Conservation (phyloP, 108 stramenopile species). For the Nitzschia palea region DNA sequence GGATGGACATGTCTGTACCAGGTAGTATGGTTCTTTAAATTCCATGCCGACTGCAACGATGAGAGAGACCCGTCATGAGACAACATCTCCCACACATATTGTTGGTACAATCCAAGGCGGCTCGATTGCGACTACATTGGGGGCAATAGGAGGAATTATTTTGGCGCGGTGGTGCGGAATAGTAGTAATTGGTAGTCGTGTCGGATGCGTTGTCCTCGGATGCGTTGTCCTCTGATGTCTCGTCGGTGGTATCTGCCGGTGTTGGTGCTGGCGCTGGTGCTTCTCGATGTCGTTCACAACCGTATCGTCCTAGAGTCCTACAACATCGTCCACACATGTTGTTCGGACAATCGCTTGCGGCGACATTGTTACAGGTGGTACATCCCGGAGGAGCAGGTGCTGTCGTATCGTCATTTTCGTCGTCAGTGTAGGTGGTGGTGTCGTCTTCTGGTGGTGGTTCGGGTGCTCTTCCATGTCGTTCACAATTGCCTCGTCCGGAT, state of each 20-base stretch:
- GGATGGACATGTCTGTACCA: too few relatives aligned
- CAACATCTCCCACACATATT: constrained; percentile 41
- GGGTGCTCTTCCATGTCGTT: constrained; percentile 12
- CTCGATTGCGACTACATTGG: background rate
- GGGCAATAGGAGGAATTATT: background rate
- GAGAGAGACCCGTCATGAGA: constrained; percentile 19
- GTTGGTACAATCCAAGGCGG: constrained; percentile 40
- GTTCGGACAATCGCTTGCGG: constrained; percentile 34
- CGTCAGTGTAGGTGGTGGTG: background rate
- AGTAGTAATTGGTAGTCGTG: too few relatives aligned
- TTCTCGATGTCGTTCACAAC: constrained; percentile 24
- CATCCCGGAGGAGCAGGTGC: too few relatives aligned
- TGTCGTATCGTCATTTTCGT: background rate
- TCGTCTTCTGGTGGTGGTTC: background rate
- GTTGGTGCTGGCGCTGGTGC: too few relatives aligned
- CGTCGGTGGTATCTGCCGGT: too few relatives aligned
- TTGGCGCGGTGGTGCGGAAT: too few relatives aligned
- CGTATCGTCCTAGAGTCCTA: background rate
- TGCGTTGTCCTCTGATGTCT: too few relatives aligned
- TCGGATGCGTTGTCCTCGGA: too few relatives aligned
- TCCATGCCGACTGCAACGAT: constrained; percentile 20
- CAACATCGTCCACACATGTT: constrained; percentile 30
- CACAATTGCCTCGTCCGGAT: constrained; percentile 20
- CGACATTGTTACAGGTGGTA: constrained; percentile 20
- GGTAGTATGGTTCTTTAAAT: too few relatives aligned